Evolutionary conservation across 768 basidiomycete species (phyloP).

Genomic region (Coprinellus aureogranulatus): DNA sequence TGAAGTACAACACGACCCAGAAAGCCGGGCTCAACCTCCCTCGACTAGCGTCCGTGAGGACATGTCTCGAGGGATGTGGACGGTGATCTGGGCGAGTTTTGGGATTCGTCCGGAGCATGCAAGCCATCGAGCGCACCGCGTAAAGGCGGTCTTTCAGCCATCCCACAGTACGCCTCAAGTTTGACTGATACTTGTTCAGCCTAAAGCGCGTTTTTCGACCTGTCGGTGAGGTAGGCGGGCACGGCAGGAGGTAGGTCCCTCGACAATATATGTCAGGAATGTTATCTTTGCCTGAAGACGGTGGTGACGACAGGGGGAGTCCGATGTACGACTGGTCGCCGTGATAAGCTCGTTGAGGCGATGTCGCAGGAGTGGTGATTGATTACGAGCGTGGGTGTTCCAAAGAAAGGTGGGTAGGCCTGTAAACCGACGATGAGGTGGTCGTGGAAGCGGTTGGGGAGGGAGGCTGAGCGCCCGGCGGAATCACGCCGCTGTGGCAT

Average conservation of each 20-base stretch:
- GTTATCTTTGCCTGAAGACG: not conserved
- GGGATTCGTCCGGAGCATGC: too few relatives aligned
- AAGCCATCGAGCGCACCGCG: not conserved
- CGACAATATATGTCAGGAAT: not conserved
- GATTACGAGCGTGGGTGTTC: too few relatives aligned
- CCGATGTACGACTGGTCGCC: not conserved
- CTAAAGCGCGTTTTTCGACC: not conserved
- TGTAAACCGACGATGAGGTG: too few relatives aligned
- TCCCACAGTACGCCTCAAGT: not conserved
- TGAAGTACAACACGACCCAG: constrained; percentile 84
- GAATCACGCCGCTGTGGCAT: too few relatives aligned
- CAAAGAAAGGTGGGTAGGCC: too few relatives aligned
- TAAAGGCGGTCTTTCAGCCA: not conserved
- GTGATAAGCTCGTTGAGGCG: not conserved
- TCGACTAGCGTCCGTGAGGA: not conserved
- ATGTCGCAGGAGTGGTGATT: not conserved
- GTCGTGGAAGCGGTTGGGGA: too few relatives aligned
- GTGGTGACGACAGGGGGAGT: not conserved
- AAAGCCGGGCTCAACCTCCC: constrained; percentile 13
- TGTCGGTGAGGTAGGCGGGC: not conserved
- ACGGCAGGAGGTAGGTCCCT: not conserved
- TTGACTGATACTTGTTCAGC: not conserved
- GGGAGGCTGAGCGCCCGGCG: too few relatives aligned
- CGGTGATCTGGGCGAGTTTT: not conserved
- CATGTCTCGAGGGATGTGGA: not conserved